A percentile compares a stretch with the other conserved stretches of the same genome.
Conservation (phyloP, 2,329 filamentous ascomycete species). For the Apiospora pterosperma region DNA sequence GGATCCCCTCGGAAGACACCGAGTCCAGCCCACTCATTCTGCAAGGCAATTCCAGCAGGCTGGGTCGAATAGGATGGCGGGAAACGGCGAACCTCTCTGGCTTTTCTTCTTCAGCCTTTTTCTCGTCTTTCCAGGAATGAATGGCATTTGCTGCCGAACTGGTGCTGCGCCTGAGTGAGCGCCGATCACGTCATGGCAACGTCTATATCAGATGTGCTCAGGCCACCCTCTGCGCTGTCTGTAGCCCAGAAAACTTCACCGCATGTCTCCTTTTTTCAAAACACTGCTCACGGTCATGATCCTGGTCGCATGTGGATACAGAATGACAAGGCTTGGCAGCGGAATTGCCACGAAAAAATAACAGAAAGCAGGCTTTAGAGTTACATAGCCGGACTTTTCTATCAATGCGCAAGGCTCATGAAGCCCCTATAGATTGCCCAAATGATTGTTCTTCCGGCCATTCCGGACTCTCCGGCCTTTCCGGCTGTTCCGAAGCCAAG, state of each 20-base stretch:
- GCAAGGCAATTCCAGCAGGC: background rate
- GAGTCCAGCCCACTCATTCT: background rate
- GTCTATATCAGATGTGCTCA: background rate
- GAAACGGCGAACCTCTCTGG: background rate
- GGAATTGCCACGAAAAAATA: too few relatives aligned
- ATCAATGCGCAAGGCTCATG: background rate
- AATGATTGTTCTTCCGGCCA: background rate
- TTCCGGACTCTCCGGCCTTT: too few relatives aligned
- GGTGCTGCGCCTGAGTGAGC: background rate
- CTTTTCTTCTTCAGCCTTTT: background rate
- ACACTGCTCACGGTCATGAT: too few relatives aligned
- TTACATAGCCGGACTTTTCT: too few relatives aligned
- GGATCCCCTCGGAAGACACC: background rate
- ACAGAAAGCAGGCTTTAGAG: too few relatives aligned
- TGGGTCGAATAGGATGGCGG: background rate
- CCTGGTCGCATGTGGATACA: too few relatives aligned
- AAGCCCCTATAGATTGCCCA: background rate
- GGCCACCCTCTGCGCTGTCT: background rate
- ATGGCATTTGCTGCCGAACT: background rate
- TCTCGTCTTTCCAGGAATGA: background rate
- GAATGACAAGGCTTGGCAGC: too few relatives aligned
- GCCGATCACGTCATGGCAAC: background rate
- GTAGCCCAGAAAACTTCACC: background rate
- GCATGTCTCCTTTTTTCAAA: background rate
- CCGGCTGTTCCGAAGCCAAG: background rate